Evolutionary conservation across 768 basidiomycete species (phyloP).

Genomic region (Leccinellum rugosiceps): DNA sequence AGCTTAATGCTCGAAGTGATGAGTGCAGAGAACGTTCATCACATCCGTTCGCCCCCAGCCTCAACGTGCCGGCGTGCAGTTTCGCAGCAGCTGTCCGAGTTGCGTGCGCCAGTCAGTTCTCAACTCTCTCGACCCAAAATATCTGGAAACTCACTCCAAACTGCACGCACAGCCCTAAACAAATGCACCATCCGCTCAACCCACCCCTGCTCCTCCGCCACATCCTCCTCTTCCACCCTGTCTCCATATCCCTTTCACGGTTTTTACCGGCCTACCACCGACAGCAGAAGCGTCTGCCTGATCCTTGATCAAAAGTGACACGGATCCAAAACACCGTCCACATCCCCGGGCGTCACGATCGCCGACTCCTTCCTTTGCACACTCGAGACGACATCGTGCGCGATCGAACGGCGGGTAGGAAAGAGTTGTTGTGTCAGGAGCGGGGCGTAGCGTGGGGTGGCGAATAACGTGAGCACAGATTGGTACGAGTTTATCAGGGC

Average conservation of each 20-base stretch:
- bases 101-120: not conserved
- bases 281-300: constrained; percentile 50
- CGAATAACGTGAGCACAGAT: constrained; percentile 97
- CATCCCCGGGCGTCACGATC: constrained; percentile 91
- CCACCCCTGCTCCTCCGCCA: constrained; percentile 99
- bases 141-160: constrained; percentile 61
- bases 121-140: no score
- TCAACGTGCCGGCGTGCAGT: constrained; percentile 87
- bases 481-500: constrained; percentile 92
- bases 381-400: constrained; percentile 90
- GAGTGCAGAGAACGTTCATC: constrained; percentile 54
- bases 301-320: constrained; percentile 94
- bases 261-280: constrained; percentile 14
- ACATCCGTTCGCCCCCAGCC: constrained; percentile 92
- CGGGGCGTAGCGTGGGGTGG: constrained; percentile 84
- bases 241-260: constrained; percentile 46
- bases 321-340: constrained; percentile 85
- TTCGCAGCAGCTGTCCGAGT: constrained; percentile 70
- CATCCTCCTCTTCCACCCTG: constrained; percentile 81
- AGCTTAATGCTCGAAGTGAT: constrained; percentile 88
- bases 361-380: constrained; percentile 96
- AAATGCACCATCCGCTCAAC: constrained; percentile 96
- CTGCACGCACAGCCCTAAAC: constrained; percentile 86
- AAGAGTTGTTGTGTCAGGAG: constrained; percentile 88
- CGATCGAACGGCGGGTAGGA: constrained; percentile 85